These are phyloP conservation scores for Acanthamoeba rhysodes DNA, from an alignment of 208 protist species.

Conservation along the genomic window DNA sequence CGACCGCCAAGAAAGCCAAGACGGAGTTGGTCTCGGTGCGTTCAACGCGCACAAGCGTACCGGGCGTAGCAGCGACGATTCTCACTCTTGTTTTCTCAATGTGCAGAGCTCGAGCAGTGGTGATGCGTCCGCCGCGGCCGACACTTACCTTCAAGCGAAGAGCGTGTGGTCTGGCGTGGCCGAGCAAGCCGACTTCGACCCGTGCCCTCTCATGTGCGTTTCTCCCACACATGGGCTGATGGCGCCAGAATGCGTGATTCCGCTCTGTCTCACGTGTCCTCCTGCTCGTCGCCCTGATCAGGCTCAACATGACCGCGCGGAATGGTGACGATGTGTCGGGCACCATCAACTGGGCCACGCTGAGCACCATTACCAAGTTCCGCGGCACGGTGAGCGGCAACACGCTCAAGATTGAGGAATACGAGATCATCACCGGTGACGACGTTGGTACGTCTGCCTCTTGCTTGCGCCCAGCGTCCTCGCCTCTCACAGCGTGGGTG, in stretches of 20 bases:
- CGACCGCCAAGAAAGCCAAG: constrained; percentile 14
- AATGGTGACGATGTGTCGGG: neutral
- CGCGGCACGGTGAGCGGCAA: constrained; percentile 14
- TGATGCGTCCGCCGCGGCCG: neutral
- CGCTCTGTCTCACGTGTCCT: neutral
- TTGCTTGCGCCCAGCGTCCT: no score
- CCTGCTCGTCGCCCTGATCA: neutral
- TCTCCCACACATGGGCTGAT: neutral
- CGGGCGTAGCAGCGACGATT: no score
- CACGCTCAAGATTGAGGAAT: constrained; percentile 29
- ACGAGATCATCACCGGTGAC: constrained; percentile 32
- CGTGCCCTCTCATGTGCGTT: constrained; percentile 16
- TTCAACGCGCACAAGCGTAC: neutral
- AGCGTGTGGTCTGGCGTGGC: constrained; percentile 27
- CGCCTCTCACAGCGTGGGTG: no score
- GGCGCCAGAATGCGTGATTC: neutral
- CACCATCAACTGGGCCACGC: constrained; percentile 38
- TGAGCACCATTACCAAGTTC: constrained; percentile 58
- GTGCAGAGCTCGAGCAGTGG: no score
- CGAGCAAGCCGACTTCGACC: constrained; percentile 11
- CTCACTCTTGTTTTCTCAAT: no score
- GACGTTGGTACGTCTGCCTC: neutral
- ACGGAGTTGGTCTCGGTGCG: neutral
- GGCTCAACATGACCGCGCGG: neutral
- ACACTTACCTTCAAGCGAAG: constrained; percentile 5